A percentile compares a stretch with the other conserved stretches of the same genome.
Evolutionary conservation across 345 rosid species (phyloP).

Genomic region (Bruguiera parviflora): DNA sequence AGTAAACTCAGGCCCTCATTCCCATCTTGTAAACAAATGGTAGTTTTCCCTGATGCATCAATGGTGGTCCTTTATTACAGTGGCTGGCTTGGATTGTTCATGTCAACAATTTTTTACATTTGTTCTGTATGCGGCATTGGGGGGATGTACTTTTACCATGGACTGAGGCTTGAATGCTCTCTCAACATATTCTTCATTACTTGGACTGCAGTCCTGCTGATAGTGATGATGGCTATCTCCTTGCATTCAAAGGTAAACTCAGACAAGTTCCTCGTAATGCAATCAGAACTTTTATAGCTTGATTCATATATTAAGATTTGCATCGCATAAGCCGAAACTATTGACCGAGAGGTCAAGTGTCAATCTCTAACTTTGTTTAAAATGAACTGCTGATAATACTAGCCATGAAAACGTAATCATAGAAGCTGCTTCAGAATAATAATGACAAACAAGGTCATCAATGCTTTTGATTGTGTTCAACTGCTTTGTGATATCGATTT

Average conservation of each 20-base stretch:
- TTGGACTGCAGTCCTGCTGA: conserved; percentile 64
- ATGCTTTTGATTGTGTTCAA: too few relatives aligned
- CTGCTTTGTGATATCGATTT: neutral
- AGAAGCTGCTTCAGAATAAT: too few relatives aligned
- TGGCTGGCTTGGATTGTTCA: conserved; percentile 61
- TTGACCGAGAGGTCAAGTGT: neutral
- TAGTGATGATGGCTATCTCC: conserved; percentile 66
- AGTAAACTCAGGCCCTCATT: too few relatives aligned
- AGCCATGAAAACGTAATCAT: too few relatives aligned
- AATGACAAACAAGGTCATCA: too few relatives aligned
- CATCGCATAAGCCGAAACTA: neutral
- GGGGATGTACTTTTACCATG: conserved; percentile 52
- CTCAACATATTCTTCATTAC: conserved; percentile 84
- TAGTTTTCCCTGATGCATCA: neutral
- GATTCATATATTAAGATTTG: too few relatives aligned
- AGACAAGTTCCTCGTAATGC: neutral
- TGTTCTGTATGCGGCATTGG: conserved; percentile 59
- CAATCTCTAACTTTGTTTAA: too few relatives aligned
- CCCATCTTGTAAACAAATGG: neutral
- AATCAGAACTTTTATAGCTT: too few relatives aligned
- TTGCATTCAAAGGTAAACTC: conserved; percentile 62
- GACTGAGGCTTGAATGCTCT: conserved; percentile 37
- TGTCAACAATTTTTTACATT: conserved; percentile 51
- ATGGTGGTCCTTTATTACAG: conserved; percentile 28
- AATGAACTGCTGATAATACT: too few relatives aligned